Evolutionary conservation across 2,329 filamentous ascomycete genomes (phyloP), one percentile per base, ranked within the genome.

Genomic region (Colletotrichum liriopes): DNA sequence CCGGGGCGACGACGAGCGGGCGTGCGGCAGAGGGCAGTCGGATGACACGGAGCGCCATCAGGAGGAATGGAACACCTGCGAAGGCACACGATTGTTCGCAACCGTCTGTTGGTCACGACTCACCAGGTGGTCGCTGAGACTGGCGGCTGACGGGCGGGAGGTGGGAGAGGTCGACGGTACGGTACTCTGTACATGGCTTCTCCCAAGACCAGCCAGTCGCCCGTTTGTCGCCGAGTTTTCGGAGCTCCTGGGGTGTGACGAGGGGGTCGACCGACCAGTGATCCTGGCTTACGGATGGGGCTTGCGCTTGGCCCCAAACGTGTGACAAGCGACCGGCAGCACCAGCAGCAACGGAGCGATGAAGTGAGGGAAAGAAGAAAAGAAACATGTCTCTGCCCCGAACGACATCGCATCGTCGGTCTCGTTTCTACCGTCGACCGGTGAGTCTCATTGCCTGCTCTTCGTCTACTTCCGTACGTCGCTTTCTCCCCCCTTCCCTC

Each of bases 221-320:
- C 69, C 65, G 59, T 60, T 72, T 72, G 65, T 72, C 59, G 65
- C 59, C 69, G 69, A 72, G 59, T 69, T 60, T 72, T 72, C 69
- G 65, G 65, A 69, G 69, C 59, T 72, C 65, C 43, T 68, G 65
- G 58, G 45, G 51, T 65, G 54, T 23, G 41, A 72, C 37, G 59
- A 64, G 47, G 65, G 64, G 69, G 45, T 35, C 59, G 23, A 60
- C 59, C 65, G 69, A 60, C 69, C 65, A 60, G 65, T 32, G 65
- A 62, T 49, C 69, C 69, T 71, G 47, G 63, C 63, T 61, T 60
- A 41, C 68, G 43, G 68, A 67, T 67, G 58, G 64, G 68, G 68
- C 68, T 59, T 72, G 65, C 58, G 56, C 69, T 72, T 72, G 65
- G 52, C 65, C 26, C 65, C 45, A 58, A 64, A 72, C 52, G 65